Evolutionary conservation across 805 yeast species (phyloP).

Genomic region (Candida schatavii): DNA sequence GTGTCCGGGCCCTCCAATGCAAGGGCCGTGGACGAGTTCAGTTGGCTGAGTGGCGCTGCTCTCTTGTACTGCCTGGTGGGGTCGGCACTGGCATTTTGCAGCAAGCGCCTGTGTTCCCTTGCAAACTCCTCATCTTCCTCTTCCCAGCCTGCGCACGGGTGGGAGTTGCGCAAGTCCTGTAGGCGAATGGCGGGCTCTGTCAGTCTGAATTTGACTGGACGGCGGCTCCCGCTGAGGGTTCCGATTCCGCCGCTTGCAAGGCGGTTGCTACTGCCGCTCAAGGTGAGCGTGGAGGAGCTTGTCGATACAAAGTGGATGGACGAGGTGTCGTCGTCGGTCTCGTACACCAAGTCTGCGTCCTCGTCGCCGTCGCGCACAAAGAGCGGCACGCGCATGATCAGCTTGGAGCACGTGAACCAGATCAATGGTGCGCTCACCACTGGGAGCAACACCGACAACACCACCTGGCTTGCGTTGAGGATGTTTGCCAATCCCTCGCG

Average conservation of each 20-base stretch:
- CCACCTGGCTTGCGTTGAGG: conserved; percentile 80
- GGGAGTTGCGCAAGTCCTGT: conserved; percentile 37
- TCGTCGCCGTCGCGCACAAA: conserved; percentile 30
- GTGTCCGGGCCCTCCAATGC: neutral
- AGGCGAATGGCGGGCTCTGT: conserved; percentile 40
- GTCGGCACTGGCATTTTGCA: neutral
- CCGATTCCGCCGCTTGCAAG: neutral
- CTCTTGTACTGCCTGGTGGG: neutral
- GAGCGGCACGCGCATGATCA: conserved; percentile 59
- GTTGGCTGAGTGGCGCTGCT: conserved; percentile 14
- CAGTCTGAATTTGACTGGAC: conserved; percentile 19
- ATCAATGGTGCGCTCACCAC: conserved; percentile 86
- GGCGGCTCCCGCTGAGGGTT: neutral
- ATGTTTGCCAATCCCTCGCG: conserved; percentile 76
- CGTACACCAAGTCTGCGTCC: conserved; percentile 18
- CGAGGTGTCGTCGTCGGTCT: conserved; percentile 7
- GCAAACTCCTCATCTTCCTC: conserved; percentile 29
- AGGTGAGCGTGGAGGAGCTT: neutral
- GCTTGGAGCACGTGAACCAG: conserved; percentile 69
- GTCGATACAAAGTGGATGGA: conserved; percentile 2
- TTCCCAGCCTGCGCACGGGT: conserved; percentile 43
- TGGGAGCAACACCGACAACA: conserved; percentile 75
- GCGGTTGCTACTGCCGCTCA: neutral
- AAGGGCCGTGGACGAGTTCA: neutral
- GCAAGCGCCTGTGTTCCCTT: conserved; percentile 1